Percentiles rank a stretch among this genome's conserved stretches.
phyloP scores from a whole-genome alignment of 345 rosid species.

The Pistacia atlantica region DNA sequence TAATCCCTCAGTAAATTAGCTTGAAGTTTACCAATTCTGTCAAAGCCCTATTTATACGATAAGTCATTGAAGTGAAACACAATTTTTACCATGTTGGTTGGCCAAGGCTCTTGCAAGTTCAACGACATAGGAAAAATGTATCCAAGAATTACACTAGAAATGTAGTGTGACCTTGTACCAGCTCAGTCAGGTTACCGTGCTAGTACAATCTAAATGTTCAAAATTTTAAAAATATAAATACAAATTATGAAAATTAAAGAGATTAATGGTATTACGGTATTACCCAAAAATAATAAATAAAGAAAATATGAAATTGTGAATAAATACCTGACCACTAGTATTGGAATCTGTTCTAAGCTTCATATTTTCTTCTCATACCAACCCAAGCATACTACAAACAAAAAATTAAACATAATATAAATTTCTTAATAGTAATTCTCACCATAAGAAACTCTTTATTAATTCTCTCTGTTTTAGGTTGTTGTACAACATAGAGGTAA shows the following conservation, averaged over 20 bases:
- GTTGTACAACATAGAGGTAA: background rate
- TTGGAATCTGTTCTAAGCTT: constrained; percentile 81
- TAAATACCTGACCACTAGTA: constrained; percentile 67
- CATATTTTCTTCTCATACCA: constrained; percentile 82
- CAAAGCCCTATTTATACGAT: background rate
- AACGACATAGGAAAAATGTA: constrained; percentile 41
- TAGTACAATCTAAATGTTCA: too few species aligned
- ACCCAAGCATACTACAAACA: constrained; percentile 55
- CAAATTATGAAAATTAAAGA: too few species aligned
- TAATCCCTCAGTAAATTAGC: constrained; percentile 12
- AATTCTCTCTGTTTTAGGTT: too few species aligned
- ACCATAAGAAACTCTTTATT: too few species aligned
- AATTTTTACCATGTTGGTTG: constrained; percentile 71
- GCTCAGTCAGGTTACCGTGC: too few species aligned
- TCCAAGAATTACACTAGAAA: background rate
- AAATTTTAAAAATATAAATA: too few species aligned
- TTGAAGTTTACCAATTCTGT: constrained; percentile 14
- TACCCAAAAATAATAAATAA: too few species aligned
- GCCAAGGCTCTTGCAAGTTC: constrained; percentile 75
- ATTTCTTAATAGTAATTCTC: background rate
- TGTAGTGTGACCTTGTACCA: too few species aligned
- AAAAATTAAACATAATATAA: background rate
- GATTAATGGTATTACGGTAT: too few species aligned
- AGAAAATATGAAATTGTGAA: background rate
- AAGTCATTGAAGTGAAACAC: background rate